Evolutionary conservation across 192 early-diverging fungal genomes (phyloP), one percentile per base, ranked within the genome.

Genomic region (Jimgerdemannia lactiflua): DNA sequence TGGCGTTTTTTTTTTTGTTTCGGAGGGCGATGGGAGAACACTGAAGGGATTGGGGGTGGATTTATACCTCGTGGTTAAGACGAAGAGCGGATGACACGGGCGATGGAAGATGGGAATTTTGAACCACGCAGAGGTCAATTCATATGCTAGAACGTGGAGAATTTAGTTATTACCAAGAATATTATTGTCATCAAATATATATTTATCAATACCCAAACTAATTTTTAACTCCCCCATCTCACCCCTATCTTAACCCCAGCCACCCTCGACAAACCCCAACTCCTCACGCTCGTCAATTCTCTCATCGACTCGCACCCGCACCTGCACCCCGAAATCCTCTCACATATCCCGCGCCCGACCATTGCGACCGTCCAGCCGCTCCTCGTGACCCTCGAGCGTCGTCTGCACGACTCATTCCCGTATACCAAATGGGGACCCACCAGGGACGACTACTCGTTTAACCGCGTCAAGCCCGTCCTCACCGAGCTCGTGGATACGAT

Each of bases 371-470:
- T 91, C 0, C 82, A 87, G 64, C 78, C 81, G 44, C 85, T 91
- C 41, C 87, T 99, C 19, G 78, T 76, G 71, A 84, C 86, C 6
- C 84, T 94, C 19, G 90, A 96, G 74, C 91, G 91, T 75, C 85
- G 87, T 42, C 80, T 98, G 67, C 80, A 86, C 70, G 91, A 90
- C 3, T 87, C 91, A 3, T 97, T 96, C 80, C 96, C 96, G 0
- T 99, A 97, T 86, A 92, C 88, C 71, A 91, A 92, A 75, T 86
- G 87, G 64, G 96, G 96, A 17, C 88, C 89, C 20, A 75, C 80
- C 2, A 83, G 86, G 40, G 95, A 97, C 80, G 93, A 95, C 81
- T 99, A 99, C 82, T 89, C 95, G 4, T 97, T 91, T 83, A 91
- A 93, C 79, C 87, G 97, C 71, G 94, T 97, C 64, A 86, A 89